These are phyloP conservation scores for Durotheca rogersii DNA, from an alignment of 495 filamentous ascomycete species.

Conservation along the genomic window DNA sequence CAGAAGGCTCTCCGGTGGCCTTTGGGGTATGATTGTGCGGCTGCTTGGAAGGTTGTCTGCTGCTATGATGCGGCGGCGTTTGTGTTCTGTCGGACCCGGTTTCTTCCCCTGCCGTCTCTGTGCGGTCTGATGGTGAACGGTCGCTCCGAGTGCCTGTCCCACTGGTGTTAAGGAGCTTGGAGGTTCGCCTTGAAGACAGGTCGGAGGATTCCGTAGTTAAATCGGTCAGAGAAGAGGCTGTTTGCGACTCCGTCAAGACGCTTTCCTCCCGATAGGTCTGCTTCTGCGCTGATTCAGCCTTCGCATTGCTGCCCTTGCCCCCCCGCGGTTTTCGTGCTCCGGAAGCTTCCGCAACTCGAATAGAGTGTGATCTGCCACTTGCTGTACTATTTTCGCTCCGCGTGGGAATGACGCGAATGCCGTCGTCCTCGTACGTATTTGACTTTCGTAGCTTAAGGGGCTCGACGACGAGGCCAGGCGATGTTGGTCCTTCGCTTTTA, in stretches of 20 bases:
- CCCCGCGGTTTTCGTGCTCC: slow-evolving; percentile 5
- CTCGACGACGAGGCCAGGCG: slow-evolving; percentile 10
- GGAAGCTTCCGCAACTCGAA: neutral
- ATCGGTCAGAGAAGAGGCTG: slow-evolving; percentile 23
- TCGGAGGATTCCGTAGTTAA: slow-evolving; percentile 38
- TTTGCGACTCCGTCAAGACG: slow-evolving; percentile 25
- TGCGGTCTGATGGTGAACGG: slow-evolving; percentile 50
- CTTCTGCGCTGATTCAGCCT: slow-evolving; percentile 39
- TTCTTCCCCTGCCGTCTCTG: slow-evolving; percentile 46
- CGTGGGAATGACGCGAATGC: slow-evolving; percentile 39
- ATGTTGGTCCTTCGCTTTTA: slow-evolving; percentile 14
- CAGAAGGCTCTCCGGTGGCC: slow-evolving; percentile 7
- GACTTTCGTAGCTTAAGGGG: slow-evolving; percentile 21
- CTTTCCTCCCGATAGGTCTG: slow-evolving; percentile 28
- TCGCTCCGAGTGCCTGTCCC: slow-evolving; percentile 23
- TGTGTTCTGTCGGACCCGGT: slow-evolving; percentile 31
- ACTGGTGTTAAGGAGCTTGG: slow-evolving; percentile 27
- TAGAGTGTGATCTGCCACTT: slow-evolving; percentile 9
- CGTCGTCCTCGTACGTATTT: slow-evolving; percentile 33
- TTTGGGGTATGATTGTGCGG: slow-evolving; percentile 18
- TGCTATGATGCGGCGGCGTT: slow-evolving; percentile 21
- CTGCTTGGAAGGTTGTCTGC: slow-evolving; percentile 28
- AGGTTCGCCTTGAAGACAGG: slow-evolving; percentile 34
- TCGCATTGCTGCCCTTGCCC: slow-evolving; percentile 17
- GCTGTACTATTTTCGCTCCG: slow-evolving; percentile 36